Conservation (phyloP, 2,329 filamentous ascomycete species). For the Cytospora paraplurivora region DNA sequence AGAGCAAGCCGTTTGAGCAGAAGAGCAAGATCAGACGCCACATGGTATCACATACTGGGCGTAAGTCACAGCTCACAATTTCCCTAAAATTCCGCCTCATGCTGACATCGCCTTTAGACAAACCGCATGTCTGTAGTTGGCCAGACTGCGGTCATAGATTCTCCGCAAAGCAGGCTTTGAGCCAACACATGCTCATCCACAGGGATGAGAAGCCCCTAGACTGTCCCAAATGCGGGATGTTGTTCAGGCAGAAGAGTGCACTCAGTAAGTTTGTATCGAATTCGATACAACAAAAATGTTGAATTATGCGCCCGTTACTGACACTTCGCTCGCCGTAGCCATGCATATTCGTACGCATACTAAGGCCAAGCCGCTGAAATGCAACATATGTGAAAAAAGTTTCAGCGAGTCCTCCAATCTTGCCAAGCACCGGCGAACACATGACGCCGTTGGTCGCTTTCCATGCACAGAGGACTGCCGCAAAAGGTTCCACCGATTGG, state of each 20-base stretch:
- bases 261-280: constrained; percentile 52
- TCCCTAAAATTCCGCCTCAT: not conserved
- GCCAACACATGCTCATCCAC: constrained; percentile 68
- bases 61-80: constrained; percentile 44
- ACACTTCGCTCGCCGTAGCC: constrained; percentile 43
- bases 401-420: constrained; percentile 69
- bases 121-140: constrained; percentile 56
- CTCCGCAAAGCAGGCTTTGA: constrained; percentile 67
- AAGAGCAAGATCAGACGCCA: constrained; percentile 66
- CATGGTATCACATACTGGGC: constrained; percentile 66
- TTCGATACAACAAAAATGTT: not conserved
- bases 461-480: constrained; percentile 49
- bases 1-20: constrained; percentile 55
- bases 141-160: constrained; percentile 56
- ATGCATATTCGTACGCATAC: constrained; percentile 70
- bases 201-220: constrained; percentile 47
- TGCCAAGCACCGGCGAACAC: constrained; percentile 66
- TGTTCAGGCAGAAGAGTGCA: constrained; percentile 65
- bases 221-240: constrained; percentile 15
- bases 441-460: constrained; percentile 55
- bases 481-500: constrained; percentile 60
- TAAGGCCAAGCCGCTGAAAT: constrained; percentile 63
- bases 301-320: not conserved
- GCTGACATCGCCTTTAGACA: constrained; percentile 47
- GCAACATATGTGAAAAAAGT: constrained; percentile 58